phyloP scores from a whole-genome alignment of 257 asterid species.

The Knoxia roxburghii region DNA sequence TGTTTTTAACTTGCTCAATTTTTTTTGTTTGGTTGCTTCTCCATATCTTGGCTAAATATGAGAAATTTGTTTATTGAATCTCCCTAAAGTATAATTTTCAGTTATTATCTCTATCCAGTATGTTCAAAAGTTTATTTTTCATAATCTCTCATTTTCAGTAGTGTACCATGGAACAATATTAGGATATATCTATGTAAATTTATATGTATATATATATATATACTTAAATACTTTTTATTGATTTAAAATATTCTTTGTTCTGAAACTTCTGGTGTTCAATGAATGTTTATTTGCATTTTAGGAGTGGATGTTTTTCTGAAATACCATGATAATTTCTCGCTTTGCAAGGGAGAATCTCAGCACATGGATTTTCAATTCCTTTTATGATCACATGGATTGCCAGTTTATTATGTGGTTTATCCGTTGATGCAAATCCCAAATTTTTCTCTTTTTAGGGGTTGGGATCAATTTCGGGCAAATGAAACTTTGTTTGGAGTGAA shows the following conservation, averaged over 20 bases:
- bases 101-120: background rate
- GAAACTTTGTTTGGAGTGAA: constrained; percentile 84
- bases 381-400: background rate
- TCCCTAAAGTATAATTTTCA: too few relatives aligned
- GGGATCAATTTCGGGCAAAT: constrained; percentile 95
- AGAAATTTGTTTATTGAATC: background rate
- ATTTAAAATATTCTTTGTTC: too few relatives aligned
- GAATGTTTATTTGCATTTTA: background rate
- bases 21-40: background rate
- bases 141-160: background rate
- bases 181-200: background rate
- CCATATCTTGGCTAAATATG: background rate
- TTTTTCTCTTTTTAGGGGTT: constrained; percentile 50
- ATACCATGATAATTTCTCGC: background rate
- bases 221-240: background rate
- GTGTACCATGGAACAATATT: background rate
- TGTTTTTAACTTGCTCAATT: constrained; percentile 11
- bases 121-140: background rate
- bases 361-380: too few relatives aligned
- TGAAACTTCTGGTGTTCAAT: background rate
- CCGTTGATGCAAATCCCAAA: background rate
- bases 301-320: background rate
- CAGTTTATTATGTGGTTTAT: constrained; percentile 1
- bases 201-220: background rate
- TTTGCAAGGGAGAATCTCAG: background rate